Base-by-base conservation (phyloP, 345 rosid genomes). In the Schrenkiella parvula region DNA sequence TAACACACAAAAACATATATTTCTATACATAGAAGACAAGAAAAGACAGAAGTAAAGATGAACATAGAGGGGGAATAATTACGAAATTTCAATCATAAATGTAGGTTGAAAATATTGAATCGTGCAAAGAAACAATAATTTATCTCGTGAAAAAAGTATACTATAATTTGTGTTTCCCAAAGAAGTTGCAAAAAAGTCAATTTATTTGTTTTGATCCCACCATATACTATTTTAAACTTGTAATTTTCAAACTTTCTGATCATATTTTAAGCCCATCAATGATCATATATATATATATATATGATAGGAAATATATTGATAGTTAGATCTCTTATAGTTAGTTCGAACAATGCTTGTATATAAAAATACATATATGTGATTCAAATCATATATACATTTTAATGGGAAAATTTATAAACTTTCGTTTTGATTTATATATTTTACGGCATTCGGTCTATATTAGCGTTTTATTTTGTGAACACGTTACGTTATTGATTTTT, bases 131-230 rank as follows among this genome's bases (percentile, higher is more conserved):
- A 37, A 66, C 60, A n/a, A 66, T 74, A 28, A 39, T 74, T 7
- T 48, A 59, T 39, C 73, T 59, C 34, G 59, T 56, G 19, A 26
- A 42, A 60, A 35, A 2, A 6, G 26, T 44, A 66, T 57, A 58
- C n/a, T n/a, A 66, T 74, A 25, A 73, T 18, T 28, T 65, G 32
- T 67, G 68, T 74, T 66, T 50, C 56, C 41, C 8, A 67, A 74
- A 50, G 14, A 50, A 74, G 62, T 29, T 15, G 63, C 68, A 66
- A 22, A 73, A 42, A 52, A 13, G 6, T 37, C 57, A 47, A 43
- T 47, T 57, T 13, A n/a, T 17, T 48, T 59, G n/a, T n/a, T 23
- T 35, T 23, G 13, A 35, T 48, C 75, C 57, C 59, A 18, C 64
- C 3, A 47, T 55, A 12, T 13, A 47, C 54, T 48, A 68, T 41